Evolutionary conservation across 2,329 filamentous ascomycete genomes (phyloP), one percentile per base, ranked within the genome.

Genomic region (Ophiostoma montium): DNA sequence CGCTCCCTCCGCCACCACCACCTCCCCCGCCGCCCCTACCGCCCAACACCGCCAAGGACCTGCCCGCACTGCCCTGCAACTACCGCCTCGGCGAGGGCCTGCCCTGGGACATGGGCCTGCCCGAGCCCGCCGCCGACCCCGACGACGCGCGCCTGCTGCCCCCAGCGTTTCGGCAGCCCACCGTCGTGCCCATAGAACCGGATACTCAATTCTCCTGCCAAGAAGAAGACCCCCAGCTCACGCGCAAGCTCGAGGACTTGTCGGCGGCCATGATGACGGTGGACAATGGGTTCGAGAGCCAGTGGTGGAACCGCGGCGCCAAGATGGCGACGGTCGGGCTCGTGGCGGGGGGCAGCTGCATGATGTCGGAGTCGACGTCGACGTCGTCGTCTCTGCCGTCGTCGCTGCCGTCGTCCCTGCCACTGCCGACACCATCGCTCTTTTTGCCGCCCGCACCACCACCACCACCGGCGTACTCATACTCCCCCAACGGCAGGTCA

Each of bases 281-380:
- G 3, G 73, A 76, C 56, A 76, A 75, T 55, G 73, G 73, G 2
- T 76, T 76, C 54, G 73, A 76, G 61, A 69, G 71, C 53, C 72
- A 76, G 58, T 75, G 72, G 72, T 76, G 73, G 72, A 69, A 75
- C 55, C 70, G 71, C 53, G 72, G 71, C 1, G 11, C 6, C 15
- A 31, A 23, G n/a, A 23, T 16, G 39, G 7, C 35, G 15, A 8
- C 7, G 15, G 18, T 12, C 1, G 18, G 12, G 16, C 3, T 21
- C 9, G 6, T 19, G 18, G 18, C 5, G 9, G 31, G 31, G 5
- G 12, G 31, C 31, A 33, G 31, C 31, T 7, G 31, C 8, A 4
- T 30, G 15, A 9, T 21, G 3, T 10, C 16, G 2, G 38, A 42
- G 21, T 13, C 21, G 13, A 9, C 18, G 18, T n/a, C n/a, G n/a